Base-by-base conservation (phyloP, 768 basidiomycete genomes). In the Cystofilobasidium bisporidii region DNA sequence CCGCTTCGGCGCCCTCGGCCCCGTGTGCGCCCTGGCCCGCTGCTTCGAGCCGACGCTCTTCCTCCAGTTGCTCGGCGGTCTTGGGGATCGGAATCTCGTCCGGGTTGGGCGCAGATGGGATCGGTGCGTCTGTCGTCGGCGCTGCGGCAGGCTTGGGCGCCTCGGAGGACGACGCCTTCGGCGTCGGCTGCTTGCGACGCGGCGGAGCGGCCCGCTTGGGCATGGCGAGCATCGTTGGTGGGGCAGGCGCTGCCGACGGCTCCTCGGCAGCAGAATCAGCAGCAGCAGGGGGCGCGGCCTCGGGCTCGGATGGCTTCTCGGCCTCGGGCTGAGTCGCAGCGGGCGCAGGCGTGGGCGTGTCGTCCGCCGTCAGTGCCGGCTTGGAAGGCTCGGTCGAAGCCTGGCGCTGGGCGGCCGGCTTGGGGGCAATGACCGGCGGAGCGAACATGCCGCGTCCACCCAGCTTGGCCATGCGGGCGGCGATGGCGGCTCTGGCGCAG, bases 381-480 rank as follows among this genome's bases (percentile, higher is more conserved):
- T 43, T 4, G 9, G 36, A 26, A 58, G 65, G 40, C 53, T 69
- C 48, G 48, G 72, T 36, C 32, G 63, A 57, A 8, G 65, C 20
- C 28, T 59, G 33, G 1, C 83, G 83, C 70, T 82, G 82, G 63
- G 80, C 89, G 85, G 67, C 86, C 79, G 59, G 88, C 86, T 1
- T 63, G 45, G 86, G 85, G 1, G 80, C 83, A 87, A 94, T 87
- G 5, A 88, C 89, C 28, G 91, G 79, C 14, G 53, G 53, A 2
- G 53, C 53, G 17, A 68, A 61, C 66, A 68, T 68, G 22, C 76
- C 77, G 63, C 77, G 68, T 11, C 91, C 93, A 33, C 93, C 93
- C 22, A 97, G 81, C 69, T 87, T 86, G 48, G 91, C 91, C 90
- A 98, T 91, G 56, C 91, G 83, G 28, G 91, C 91, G 38, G 91